Evolutionary conservation across 2,329 filamentous ascomycete species (phyloP), one percentile per base, ranked within the genome.

Genomic region (Monilinia laxa): DNA sequence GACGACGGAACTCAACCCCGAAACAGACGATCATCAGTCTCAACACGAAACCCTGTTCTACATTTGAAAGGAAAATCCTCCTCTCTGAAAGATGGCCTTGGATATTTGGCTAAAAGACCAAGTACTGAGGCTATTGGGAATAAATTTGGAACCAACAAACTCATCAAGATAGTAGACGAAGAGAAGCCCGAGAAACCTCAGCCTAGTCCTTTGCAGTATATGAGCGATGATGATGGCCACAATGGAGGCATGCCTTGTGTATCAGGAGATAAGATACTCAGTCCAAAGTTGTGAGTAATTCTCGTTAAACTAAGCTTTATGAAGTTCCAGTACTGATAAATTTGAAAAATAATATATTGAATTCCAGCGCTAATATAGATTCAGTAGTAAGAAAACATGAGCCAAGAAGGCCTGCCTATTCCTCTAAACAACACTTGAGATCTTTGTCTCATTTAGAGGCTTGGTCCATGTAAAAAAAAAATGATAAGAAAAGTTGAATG

Each of bases 101-200:
- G 42, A 11, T 49, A 49, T n/a, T 20, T 51, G 31, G 31, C n/a
- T 31, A 28, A 62, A 25, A 60, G 49, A 18, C 18, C 14, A 16
- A 25, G 57, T 4, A 16, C 14, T 12, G 12, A 28, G 11, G 25
- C 57, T n/a, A 28, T 60, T 28, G 31, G 42, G 18, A 49, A 42
- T 7, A 60, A 28, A 35, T 60, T 31, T 49, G 57, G 57, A 16
- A 60, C 18, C 3, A 49, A 45, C 57, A 60, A 60, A 14, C 20
- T 60, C 3, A 12, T 60, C 20, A 23, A 28, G 11, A 60, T 35
- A 49, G 42, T 18, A 28, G 45, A 49, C 23, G 18, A 38, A 18
- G n/a, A 5, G 20, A 9, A 42, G 14, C 16, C 35, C n/a, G n/a
- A 51, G 4, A 10, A 14, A 5, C 4, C 11, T 10, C 25, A 25